These are phyloP conservation scores for Vitellaria paradoxa DNA, from an alignment of 179 eudicot genomes.

Conservation along the genomic window DNA sequence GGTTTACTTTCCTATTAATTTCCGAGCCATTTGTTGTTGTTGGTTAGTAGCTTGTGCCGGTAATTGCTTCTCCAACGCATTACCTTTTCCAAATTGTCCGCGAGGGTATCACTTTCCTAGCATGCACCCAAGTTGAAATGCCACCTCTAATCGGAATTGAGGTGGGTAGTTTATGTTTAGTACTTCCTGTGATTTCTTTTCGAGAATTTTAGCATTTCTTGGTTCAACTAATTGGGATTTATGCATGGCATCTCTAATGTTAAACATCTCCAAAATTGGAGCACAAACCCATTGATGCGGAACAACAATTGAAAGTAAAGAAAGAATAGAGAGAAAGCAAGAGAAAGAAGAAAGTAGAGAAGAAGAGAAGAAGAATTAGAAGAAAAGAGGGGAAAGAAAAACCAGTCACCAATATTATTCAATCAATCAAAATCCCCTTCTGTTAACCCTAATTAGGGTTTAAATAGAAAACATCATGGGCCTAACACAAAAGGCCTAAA, in stretches of 20 bases:
- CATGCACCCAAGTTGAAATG: slow-evolving; percentile 98
- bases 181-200: neutral
- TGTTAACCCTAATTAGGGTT: no score
- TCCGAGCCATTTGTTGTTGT: slow-evolving; percentile 13
- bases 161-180: slow-evolving; percentile 38
- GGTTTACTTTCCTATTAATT: neutral
- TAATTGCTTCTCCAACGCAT: slow-evolving; percentile 95
- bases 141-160: slow-evolving; percentile 96
- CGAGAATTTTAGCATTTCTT: neutral
- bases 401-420: no score
- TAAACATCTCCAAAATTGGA: neutral
- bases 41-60: slow-evolving; percentile 61
- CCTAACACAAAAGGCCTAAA: no score
- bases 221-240: no score
- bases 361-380: no score
- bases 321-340: no score
- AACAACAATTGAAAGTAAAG: no score
- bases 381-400: no score
- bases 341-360: no score
- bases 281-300: neutral
- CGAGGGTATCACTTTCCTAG: slow-evolving; percentile 86
- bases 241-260: neutral
- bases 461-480: no score
- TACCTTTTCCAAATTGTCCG: slow-evolving; percentile 89
- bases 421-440: no score